These are phyloP conservation scores for Paramecium biaurelia DNA, from an alignment of 73 alveolate genomes.

Conservation along the genomic window DNA sequence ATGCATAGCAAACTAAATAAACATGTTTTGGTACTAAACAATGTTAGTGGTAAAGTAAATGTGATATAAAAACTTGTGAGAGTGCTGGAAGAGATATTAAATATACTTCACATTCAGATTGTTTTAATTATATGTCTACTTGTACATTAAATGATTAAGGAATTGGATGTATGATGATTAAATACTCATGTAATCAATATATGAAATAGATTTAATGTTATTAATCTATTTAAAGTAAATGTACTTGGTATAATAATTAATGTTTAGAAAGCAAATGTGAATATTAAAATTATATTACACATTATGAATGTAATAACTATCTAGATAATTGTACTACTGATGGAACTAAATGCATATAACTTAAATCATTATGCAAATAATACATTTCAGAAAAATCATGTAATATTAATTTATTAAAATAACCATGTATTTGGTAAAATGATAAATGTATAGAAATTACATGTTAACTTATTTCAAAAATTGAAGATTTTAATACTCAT, in stretches of 20 bases:
- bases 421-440: neutral
- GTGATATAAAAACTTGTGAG: neutral
- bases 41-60: neutral
- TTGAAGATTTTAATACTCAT: neutral
- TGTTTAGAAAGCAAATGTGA: neutral
- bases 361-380: neutral
- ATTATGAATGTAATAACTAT: neutral
- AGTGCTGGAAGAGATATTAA: neutral
- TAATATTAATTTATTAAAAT: neutral
- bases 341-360: neutral
- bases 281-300: neutral
- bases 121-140: neutral
- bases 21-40: neutral
- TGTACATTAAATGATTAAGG: neutral
- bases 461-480: neutral
- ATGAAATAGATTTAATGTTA: neutral
- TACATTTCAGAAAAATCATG: neutral
- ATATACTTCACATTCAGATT: neutral
- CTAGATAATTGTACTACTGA: neutral
- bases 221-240: neutral
- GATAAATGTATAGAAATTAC: neutral
- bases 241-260: neutral
- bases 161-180: neutral
- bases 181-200: neutral
- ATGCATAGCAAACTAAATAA: neutral